A percentile compares a stretch with the other conserved stretches of the same genome.
phyloP scores from a whole-genome alignment of 495 filamentous ascomycete species.

The Mycothermus thermophilus region DNA sequence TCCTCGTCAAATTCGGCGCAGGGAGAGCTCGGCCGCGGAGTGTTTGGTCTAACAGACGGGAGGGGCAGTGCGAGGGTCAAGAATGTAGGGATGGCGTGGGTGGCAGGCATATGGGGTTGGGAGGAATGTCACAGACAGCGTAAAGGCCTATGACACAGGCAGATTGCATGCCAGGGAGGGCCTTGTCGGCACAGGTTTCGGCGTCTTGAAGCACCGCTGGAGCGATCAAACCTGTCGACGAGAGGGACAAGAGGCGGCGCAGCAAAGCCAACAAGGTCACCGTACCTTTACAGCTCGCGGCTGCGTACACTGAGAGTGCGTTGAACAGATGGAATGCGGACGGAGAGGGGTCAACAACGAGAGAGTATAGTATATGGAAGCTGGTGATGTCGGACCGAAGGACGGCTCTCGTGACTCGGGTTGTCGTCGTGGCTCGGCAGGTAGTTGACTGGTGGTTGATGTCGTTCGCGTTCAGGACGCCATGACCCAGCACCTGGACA shows the following conservation, averaged over 20 bases:
- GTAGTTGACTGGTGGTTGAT: too few species aligned
- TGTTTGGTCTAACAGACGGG: not conserved
- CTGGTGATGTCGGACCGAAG: too few species aligned
- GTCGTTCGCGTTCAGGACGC: too few species aligned
- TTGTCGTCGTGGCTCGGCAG: too few species aligned
- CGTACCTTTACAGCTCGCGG: not conserved
- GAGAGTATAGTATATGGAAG: too few species aligned
- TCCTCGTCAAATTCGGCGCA: not conserved
- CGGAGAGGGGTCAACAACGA: too few species aligned
- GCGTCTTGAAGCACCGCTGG: constrained; percentile 6
- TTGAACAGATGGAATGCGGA: too few species aligned
- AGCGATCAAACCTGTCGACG: constrained; percentile 6
- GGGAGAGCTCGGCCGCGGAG: not conserved
- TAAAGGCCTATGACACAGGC: constrained; percentile 13
- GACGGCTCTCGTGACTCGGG: too few species aligned
- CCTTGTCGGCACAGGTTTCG: constrained; percentile 17
- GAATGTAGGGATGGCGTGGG: constrained; percentile 17
- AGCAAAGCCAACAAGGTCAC: not conserved
- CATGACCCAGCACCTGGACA: too few species aligned
- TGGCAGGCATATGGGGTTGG: constrained; percentile 6
- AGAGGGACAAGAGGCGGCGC: not conserved
- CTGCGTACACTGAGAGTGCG: not conserved
- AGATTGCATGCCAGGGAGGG: constrained; percentile 23
- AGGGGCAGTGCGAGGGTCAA: constrained; percentile 7
- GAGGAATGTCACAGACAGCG: constrained; percentile 14